Evolutionary conservation across 176 grass and related monocot species (phyloP).

Genomic region (Olyra latifolia): DNA sequence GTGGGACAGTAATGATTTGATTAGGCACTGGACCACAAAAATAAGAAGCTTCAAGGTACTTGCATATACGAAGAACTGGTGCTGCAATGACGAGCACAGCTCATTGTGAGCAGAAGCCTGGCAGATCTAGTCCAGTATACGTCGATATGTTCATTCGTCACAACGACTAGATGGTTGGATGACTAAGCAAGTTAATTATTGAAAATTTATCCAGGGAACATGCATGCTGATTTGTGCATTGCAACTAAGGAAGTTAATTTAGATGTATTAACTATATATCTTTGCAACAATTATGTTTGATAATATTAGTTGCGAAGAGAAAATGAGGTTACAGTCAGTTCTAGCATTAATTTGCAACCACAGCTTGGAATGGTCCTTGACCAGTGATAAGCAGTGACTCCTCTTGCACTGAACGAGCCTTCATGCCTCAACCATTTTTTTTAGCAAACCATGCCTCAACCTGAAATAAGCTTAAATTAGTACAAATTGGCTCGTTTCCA

Average conservation of each 20-base stretch:
- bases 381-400: not conserved
- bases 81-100: conserved; percentile 26
- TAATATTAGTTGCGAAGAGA: no score
- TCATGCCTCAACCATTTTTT: not conserved
- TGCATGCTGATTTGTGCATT: not conserved
- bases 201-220: not conserved
- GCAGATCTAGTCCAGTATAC: conserved; percentile 9
- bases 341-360: not conserved
- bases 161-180: not conserved
- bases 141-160: conserved; percentile 23
- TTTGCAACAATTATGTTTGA: not conserved
- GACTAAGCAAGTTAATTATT: not conserved
- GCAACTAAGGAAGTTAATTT: not conserved
- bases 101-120: conserved; percentile 16
- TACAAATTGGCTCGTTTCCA: conserved; percentile 23
- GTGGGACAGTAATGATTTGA: no score
- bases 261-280: not conserved
- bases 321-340: not conserved
- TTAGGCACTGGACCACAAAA: not conserved
- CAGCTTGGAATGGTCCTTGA: not conserved
- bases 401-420: not conserved
- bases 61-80: conserved; percentile 7
- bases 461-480: not conserved
- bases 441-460: not conserved
- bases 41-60: conserved; percentile 45